Conservation (phyloP, 352 stramenopile genomes). For the Pythium graminicola region DNA sequence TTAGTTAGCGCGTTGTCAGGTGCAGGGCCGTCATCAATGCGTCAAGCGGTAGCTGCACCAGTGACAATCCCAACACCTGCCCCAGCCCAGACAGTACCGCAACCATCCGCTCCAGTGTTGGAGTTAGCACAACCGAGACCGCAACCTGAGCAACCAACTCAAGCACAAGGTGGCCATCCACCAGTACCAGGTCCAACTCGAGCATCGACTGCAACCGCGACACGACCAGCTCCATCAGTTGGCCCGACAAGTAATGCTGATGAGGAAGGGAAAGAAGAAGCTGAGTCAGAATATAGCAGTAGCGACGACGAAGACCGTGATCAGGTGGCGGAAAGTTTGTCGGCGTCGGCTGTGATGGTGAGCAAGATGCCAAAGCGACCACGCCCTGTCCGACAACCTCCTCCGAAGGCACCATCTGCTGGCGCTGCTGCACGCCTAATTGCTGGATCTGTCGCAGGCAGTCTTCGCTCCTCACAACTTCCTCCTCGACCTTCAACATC, state of each 20-base stretch:
- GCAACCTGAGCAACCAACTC: too few species aligned
- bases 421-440: slow-evolving; percentile 10
- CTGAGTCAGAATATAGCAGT: slow-evolving; percentile 21
- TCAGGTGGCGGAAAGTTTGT: slow-evolving; percentile 23
- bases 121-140: too few species aligned
- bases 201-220: not conserved
- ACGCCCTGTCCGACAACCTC: slow-evolving; percentile 10
- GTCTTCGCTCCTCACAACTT: slow-evolving; percentile 20
- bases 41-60: not conserved
- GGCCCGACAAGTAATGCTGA: slow-evolving; percentile 1
- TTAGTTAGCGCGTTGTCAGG: slow-evolving; percentile 6
- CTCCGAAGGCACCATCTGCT: not conserved
- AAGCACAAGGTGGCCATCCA: too few species aligned
- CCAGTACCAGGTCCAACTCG: not conserved
- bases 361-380: slow-evolving; percentile 25
- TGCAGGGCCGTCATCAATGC: slow-evolving; percentile 7
- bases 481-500: slow-evolving; percentile 57
- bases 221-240: too few species aligned
- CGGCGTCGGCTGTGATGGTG: slow-evolving; percentile 23
- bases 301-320: slow-evolving; percentile 22
- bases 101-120: not conserved
- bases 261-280: slow-evolving; percentile 21
- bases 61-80: not conserved
- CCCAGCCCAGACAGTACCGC: not conserved
- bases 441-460: slow-evolving; percentile 4